Percentiles rank a stretch among this genome's conserved stretches.
Conservation (phyloP, 2,329 filamentous ascomycete genomes). For the Rhynchosporium graminicola region DNA sequence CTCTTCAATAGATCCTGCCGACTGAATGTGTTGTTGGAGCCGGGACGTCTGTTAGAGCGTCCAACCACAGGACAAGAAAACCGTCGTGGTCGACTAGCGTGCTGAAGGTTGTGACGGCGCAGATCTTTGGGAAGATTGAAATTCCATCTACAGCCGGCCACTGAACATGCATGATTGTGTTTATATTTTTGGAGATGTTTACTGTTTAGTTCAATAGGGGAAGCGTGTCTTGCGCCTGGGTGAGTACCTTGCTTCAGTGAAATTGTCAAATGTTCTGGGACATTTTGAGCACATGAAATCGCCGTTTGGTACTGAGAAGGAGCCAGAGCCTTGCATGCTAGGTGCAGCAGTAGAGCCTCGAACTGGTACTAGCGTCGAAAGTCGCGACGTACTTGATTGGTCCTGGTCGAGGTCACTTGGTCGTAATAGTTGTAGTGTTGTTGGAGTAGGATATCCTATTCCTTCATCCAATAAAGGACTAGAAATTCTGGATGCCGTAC, state of each 20-base stretch:
- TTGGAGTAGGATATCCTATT: conserved; percentile 13
- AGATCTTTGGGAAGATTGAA: conserved; percentile 20
- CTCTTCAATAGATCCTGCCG: conserved; percentile 18
- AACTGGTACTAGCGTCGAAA: conserved; percentile 4
- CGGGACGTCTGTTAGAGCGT: neutral
- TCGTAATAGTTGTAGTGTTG: neutral
- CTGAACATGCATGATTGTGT: conserved; percentile 17
- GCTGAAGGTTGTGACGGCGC: conserved; percentile 10
- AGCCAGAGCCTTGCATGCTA: conserved; percentile 8
- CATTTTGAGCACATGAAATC: conserved; percentile 22
- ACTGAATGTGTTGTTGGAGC: conserved; percentile 13
- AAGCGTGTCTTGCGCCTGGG: neutral
- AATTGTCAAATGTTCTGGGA: conserved; percentile 20
- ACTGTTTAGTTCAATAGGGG: conserved; percentile 6
- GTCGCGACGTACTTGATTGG: conserved; percentile 2
- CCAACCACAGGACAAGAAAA: conserved; percentile 11
- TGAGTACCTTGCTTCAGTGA: conserved; percentile 16
- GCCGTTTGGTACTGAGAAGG: conserved; percentile 5
- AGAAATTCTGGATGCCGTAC: conserved; percentile 12
- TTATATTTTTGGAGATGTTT: conserved; percentile 17
- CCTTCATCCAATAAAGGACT: conserved; percentile 25
- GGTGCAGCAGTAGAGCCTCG: neutral
- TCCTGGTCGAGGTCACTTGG: neutral
- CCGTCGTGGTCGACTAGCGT: conserved; percentile 4
- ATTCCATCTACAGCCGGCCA: conserved; percentile 17